Evolutionary conservation across 345 rosid genomes (phyloP).

Genomic region (Eucalyptus pauciflora): DNA sequence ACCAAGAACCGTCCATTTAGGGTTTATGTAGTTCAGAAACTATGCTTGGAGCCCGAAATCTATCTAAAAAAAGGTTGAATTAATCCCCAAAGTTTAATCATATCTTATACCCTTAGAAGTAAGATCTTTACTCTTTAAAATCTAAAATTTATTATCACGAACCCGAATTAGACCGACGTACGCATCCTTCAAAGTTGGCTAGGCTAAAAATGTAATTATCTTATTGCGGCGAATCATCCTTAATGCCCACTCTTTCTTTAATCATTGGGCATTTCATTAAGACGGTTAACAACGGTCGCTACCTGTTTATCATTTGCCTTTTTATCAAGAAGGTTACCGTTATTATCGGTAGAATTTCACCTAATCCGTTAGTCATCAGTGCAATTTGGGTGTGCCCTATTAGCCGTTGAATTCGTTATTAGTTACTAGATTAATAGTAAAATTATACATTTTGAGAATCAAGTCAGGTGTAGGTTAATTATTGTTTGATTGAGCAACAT

Average conservation of each 20-base stretch:
- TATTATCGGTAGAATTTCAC: not conserved
- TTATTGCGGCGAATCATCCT: not conserved
- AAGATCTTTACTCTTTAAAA: not conserved
- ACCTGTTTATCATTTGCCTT: not conserved
- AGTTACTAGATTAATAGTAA: not conserved
- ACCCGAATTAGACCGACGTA: not conserved
- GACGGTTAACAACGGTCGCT: not conserved
- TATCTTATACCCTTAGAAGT: not conserved
- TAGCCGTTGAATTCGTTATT: not conserved
- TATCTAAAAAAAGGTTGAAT: not conserved
- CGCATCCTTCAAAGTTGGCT: not conserved
- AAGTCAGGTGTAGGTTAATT: not conserved
- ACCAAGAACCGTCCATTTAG: not conserved
- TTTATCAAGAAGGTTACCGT: not conserved
- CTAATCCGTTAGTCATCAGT: not conserved
- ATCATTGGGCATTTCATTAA: not conserved
- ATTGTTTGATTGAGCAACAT: not conserved
- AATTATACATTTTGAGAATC: not conserved
- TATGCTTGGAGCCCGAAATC: not conserved
- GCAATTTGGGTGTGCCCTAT: not conserved
- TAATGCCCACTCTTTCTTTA: not conserved
- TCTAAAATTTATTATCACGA: not conserved
- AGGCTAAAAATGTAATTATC: not conserved
- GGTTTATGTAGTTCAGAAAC: not conserved
- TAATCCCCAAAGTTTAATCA: not conserved